Evolutionary conservation across 1,284 basidiomycete genomes (phyloP).

Genomic region (Somion occarium): DNA sequence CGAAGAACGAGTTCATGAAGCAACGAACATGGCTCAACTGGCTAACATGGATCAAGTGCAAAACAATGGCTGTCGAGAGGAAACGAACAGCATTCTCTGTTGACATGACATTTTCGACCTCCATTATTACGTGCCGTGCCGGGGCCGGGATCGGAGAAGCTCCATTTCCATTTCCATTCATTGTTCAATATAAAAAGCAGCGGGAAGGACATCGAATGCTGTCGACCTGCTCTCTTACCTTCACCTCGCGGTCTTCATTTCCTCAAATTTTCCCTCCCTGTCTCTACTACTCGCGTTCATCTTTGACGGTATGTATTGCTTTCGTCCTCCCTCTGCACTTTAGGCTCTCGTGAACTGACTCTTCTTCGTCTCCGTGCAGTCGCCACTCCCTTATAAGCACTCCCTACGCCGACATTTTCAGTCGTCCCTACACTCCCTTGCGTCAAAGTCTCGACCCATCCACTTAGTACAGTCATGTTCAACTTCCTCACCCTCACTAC

Average conservation of each 20-base stretch:
- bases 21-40: no score
- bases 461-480: constrained; percentile 34
- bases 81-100: no score
- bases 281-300: constrained; percentile 21
- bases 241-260: constrained; percentile 21
- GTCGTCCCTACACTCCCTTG: constrained; percentile 20
- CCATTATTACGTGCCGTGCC: no score
- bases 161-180: no score
- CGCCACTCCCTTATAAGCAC: constrained; percentile 25
- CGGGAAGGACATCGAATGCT: background rate
- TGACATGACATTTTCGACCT: no score
- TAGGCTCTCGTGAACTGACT: constrained; percentile 8
- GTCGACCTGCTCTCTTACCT: constrained; percentile 10
- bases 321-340: constrained; percentile 8
- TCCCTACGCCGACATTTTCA: constrained; percentile 18
- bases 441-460: constrained; percentile 20
- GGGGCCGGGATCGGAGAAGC: background rate
- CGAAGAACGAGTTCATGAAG: no score
- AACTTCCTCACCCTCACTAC: constrained; percentile 40
- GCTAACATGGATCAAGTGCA: no score
- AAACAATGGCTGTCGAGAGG: no score
- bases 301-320: constrained; percentile 23
- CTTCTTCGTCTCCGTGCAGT: constrained; percentile 13
- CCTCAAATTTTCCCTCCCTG: constrained; percentile 22
- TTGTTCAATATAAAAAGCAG: background rate